Percentiles rank a stretch among this genome's conserved stretches.
These are phyloP conservation scores for Coix lacrymajobi DNA, from an alignment of 176 grass and related monocot species.

Conservation along the genomic window DNA sequence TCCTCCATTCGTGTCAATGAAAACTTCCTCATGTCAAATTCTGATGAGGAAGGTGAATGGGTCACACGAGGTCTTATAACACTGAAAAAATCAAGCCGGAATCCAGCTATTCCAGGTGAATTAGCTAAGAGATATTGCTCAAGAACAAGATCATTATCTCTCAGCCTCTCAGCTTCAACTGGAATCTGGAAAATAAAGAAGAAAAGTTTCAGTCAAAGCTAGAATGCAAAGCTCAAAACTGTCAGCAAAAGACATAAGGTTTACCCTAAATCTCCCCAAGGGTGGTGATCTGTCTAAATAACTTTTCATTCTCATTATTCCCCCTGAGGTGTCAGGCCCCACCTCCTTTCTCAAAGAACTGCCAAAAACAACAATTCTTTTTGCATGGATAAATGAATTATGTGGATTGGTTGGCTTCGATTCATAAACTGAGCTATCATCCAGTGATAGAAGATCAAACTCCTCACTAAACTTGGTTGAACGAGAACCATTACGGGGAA, in stretches of 20 bases:
- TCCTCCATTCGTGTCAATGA: conserved; percentile 69
- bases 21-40: conserved; percentile 44
- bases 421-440: conserved; percentile 47
- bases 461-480: conserved; percentile 43
- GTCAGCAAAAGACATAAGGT: conserved; percentile 13
- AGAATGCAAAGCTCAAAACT: conserved; percentile 9
- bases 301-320: conserved; percentile 77
- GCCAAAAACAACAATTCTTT: conserved; percentile 81
- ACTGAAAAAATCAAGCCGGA: conserved; percentile 85
- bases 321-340: conserved; percentile 54
- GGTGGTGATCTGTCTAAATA: conserved; percentile 60
- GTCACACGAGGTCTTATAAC: conserved; percentile 72
- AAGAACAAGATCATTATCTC: conserved; percentile 80
- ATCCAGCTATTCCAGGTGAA: conserved; percentile 86
- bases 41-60: conserved; percentile 66
- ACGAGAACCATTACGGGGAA: conserved; percentile 38
- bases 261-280: conserved; percentile 88
- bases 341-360: conserved; percentile 60
- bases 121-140: conserved; percentile 84
- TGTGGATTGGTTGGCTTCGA: conserved; percentile 30
- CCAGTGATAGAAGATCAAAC: conserved; percentile 79
- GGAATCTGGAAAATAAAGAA: conserved; percentile 59
- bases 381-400: conserved; percentile 78
- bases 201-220: conserved; percentile 24
- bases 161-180: conserved; percentile 71